Base-by-base conservation (phyloP, 2,329 filamentous ascomycete genomes). In the Septoria petroselini region DNA sequence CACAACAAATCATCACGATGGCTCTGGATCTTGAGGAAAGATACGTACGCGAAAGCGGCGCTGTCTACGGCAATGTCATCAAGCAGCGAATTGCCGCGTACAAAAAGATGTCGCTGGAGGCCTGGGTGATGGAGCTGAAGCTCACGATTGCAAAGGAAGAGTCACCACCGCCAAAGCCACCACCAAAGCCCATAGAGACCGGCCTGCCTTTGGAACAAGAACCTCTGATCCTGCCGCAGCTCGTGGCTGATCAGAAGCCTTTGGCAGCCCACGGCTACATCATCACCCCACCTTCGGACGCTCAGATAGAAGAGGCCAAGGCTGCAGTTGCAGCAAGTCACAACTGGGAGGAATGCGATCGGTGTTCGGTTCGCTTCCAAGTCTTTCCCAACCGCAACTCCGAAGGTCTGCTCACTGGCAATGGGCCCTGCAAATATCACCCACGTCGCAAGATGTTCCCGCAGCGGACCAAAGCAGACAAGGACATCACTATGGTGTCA, bases 311-410 rank as follows among this genome's bases (percentile, higher is more conserved):
- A 43, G 76, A 78, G 42, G 85, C 88, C 0, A 79, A 74, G 27
- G 76, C 79, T 35, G 88, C 83, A 0, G 76, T 88, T 0, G 74
- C 80, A 40, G 76, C 82, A 6, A 80, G 85, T 9, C 79, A 82
- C 44, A 88, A 88, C 40, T 95, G 85, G 77, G 93, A 98, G 70
- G 78, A 82, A 41, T 98, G 93, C 62, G 91, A 95, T 63, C 84
- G 93, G 15, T 98, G 93, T 69, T 77, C 77, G 34, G 82, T 83
- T 27, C 83, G 91, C 17, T 98, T 98, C 63, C 88, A 95, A 63
- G 88, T 95, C 3, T 97, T 95, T 58, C 89, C 91, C 0, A 88
- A 90, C 3, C 83, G 91, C 34, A 81, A 90, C 46, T 80, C 84
- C 51, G 79, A 84, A 59, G 93, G 95, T 38, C 84, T 86, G 2